phyloP scores from a whole-genome alignment of 768 basidiomycete species.

The Trametes villosa region DNA sequence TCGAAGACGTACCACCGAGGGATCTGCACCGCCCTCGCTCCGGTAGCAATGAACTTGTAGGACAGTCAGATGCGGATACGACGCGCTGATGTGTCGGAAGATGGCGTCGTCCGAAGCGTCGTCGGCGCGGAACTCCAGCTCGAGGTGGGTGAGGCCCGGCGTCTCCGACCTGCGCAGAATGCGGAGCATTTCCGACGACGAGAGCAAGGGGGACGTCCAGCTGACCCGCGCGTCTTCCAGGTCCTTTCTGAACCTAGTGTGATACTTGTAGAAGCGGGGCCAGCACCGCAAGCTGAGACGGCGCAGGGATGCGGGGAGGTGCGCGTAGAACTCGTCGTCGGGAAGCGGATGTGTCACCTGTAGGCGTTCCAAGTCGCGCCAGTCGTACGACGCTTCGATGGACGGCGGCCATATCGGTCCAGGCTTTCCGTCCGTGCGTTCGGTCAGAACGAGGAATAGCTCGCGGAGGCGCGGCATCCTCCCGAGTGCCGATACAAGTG shows the following conservation, averaged over 20 bases:
- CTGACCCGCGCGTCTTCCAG: not conserved
- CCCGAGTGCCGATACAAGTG: no score
- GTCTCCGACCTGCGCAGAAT: not conserved
- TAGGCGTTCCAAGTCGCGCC: not conserved
- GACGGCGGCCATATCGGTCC: no score
- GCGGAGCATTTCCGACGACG: not conserved
- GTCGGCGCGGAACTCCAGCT: not conserved
- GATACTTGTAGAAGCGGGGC: slow-evolving; percentile 3
- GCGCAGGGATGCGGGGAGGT: not conserved
- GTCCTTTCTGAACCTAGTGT: not conserved
- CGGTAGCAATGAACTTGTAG: not conserved
- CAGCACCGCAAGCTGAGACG: not conserved
- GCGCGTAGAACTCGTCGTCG: slow-evolving; percentile 2
- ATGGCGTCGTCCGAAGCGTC: not conserved
- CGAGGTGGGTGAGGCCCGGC: not conserved
- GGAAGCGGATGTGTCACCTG: not conserved
- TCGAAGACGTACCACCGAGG: no score
- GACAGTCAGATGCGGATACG: not conserved
- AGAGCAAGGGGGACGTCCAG: not conserved
- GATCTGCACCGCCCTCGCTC: no score
- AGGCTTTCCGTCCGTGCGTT: no score
- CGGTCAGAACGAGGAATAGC: no score
- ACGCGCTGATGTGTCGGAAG: not conserved
- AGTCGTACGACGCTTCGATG: not conserved
- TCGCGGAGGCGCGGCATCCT: no score